These are phyloP conservation scores for Termitomyces sp. DNA, from an alignment of 768 basidiomycete genomes.

Conservation along the genomic window DNA sequence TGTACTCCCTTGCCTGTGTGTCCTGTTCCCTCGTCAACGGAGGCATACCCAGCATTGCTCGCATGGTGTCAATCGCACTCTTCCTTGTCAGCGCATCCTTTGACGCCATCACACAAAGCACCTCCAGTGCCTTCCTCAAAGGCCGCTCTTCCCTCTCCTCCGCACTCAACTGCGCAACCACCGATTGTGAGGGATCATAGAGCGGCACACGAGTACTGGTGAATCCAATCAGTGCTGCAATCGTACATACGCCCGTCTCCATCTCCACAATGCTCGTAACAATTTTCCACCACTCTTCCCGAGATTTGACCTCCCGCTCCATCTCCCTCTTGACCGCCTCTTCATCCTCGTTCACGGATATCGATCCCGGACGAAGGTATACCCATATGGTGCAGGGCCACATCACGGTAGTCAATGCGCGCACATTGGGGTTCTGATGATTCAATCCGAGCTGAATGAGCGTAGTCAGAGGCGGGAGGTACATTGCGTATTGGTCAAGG, in stretches of 20 bases:
- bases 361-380: constrained; percentile 49
- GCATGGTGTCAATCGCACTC: constrained; percentile 54
- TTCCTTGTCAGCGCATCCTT: constrained; percentile 47
- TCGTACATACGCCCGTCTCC: constrained; percentile 11
- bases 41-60: constrained; percentile 29
- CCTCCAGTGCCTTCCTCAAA: constrained; percentile 40
- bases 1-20: not conserved
- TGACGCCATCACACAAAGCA: constrained; percentile 54
- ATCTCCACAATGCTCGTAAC: constrained; percentile 35
- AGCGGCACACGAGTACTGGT: constrained; percentile 2
- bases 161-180: constrained; percentile 28
- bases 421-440: constrained; percentile 60
- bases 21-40: not conserved
- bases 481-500: constrained; percentile 52
- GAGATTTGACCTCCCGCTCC: constrained; percentile 21
- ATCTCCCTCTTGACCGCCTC: constrained; percentile 24
- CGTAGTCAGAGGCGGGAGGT: constrained; percentile 39
- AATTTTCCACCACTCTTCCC: constrained; percentile 36
- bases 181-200: not conserved
- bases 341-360: constrained; percentile 28
- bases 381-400: constrained; percentile 69
- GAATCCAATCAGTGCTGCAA: constrained; percentile 9
- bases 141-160: constrained; percentile 34
- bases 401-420: constrained; percentile 53
- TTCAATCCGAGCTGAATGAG: constrained; percentile 53